Evolutionary conservation across 352 stramenopile genomes (phyloP).

Genomic region (Phytophthora pseudosyringae): DNA sequence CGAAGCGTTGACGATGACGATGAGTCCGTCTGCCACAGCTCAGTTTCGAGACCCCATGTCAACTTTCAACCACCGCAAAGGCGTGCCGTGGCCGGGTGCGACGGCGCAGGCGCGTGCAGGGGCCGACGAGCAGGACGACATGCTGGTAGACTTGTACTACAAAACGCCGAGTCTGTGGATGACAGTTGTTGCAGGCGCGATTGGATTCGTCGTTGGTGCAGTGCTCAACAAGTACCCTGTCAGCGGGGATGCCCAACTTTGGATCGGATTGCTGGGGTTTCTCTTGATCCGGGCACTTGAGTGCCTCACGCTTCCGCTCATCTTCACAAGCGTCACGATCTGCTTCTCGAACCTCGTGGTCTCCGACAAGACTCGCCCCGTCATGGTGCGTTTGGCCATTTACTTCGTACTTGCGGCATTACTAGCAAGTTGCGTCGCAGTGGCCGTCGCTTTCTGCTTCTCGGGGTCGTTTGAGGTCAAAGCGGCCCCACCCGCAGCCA

Average conservation of each 20-base stretch:
- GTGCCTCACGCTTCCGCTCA: conserved; percentile 67
- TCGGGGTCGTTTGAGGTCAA: conserved; percentile 30
- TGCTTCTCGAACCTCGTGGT: conserved; percentile 65
- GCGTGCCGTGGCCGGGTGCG: conserved; percentile 24
- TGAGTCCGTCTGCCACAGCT: conserved; percentile 60
- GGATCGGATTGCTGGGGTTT: conserved; percentile 48
- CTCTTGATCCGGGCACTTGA: conserved; percentile 47
- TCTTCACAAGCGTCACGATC: conserved; percentile 75
- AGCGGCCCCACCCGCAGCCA: conserved; percentile 9
- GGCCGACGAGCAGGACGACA: conserved; percentile 41
- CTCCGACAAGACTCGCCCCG: conserved; percentile 51
- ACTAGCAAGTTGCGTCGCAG: conserved; percentile 43
- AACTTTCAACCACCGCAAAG: conserved; percentile 53
- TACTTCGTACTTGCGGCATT: conserved; percentile 55
- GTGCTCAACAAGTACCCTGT: conserved; percentile 44
- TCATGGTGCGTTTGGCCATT: conserved; percentile 55
- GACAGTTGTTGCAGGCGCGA: conserved; percentile 37
- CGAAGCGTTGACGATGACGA: conserved; percentile 59
- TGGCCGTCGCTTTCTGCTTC: conserved; percentile 50
- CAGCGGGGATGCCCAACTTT: conserved; percentile 33
- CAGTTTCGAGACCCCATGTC: conserved; percentile 58
- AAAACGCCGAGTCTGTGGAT: conserved; percentile 52
- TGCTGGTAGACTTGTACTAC: conserved; percentile 57
- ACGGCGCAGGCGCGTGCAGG: not conserved
- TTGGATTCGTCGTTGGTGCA: conserved; percentile 45